Conservation (phyloP, 1,284 basidiomycete species). For the Cerioporus squamosus region DNA sequence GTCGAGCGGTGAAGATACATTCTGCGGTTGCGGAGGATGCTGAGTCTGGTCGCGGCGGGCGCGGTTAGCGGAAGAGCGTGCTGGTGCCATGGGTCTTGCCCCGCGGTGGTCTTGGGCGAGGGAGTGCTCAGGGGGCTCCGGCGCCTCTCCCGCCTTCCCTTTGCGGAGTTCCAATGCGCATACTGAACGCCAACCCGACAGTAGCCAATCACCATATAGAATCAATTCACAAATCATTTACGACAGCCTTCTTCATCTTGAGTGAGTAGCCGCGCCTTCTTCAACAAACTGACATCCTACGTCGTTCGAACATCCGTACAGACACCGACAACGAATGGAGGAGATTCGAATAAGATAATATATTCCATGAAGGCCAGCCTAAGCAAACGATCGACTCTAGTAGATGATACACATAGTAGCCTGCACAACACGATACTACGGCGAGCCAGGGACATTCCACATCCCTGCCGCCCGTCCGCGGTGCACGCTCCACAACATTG, state of each 20-base stretch:
- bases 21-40: conserved; percentile 31
- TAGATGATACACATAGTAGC: conserved; percentile 33
- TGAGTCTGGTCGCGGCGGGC: conserved; percentile 41
- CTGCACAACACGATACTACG: conserved; percentile 24
- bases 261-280: too few relatives aligned
- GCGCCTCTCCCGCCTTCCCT: conserved; percentile 10
- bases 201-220: not conserved
- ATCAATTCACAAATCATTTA: too few relatives aligned
- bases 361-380: conserved; percentile 32
- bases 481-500: conserved; percentile 11
- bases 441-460: conserved; percentile 7
- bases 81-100: conserved; percentile 80
- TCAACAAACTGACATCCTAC: too few relatives aligned
- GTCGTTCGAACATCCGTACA: not conserved
- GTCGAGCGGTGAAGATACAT: conserved; percentile 21
- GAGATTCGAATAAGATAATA: conserved; percentile 31
- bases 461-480: conserved; percentile 19
- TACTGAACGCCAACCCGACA: conserved; percentile 10
- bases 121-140: conserved; percentile 41
- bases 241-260: too few relatives aligned
- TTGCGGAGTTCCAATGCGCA: conserved; percentile 30
- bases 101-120: conserved; percentile 41
- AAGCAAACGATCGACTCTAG: conserved; percentile 31
- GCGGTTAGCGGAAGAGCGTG: conserved; percentile 53
- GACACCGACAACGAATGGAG: not conserved